Percentiles rank a stretch among this genome's conserved stretches.
Conservation (phyloP, 176 grass and related monocot species). For the Microstegium vimineum region DNA sequence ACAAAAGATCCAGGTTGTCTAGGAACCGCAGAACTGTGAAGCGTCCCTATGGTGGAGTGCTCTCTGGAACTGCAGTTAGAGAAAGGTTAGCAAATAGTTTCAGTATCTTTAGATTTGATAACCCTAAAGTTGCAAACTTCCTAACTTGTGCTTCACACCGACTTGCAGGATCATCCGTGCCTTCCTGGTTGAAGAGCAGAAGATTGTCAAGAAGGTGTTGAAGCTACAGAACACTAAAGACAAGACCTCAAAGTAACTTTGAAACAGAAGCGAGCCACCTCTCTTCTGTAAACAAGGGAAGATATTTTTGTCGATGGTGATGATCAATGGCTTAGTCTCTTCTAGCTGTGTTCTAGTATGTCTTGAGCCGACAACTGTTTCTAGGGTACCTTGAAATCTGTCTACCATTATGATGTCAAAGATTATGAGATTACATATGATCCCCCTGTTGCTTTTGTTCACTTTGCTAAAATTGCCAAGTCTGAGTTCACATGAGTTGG, state of each 20-base stretch:
- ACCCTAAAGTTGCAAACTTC: not conserved
- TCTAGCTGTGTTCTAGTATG: conserved; percentile 44
- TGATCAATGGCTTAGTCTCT: conserved; percentile 50
- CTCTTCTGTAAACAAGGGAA: conserved; percentile 46
- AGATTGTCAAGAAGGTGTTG: conserved; percentile 99
- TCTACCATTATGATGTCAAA: conserved; percentile 33
- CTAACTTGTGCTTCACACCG: too few relatives aligned
- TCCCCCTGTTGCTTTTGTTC: conserved; percentile 35
- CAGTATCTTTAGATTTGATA: not conserved
- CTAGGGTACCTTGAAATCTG: conserved; percentile 36
- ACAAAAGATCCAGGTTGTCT: conserved; percentile 62
- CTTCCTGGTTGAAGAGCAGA: conserved; percentile 96
- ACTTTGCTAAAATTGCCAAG: conserved; percentile 31
- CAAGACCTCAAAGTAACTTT: conserved; percentile 60
- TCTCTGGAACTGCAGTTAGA: conserved; percentile 54
- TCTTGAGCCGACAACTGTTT: conserved; percentile 36
- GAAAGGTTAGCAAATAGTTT: conserved; percentile 40
- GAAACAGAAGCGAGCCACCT: not conserved
- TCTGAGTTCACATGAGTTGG: conserved; percentile 12
- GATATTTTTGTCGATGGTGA: conserved; percentile 56
- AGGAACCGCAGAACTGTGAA: conserved; percentile 67
- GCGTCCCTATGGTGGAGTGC: conserved; percentile 62
- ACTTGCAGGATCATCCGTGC: conserved; percentile 82
- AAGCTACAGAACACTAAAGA: conserved; percentile 89
- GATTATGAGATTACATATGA: conserved; percentile 44